A percentile compares a stretch with the other conserved stretches of the same genome.
phyloP scores from a whole-genome alignment of 139 green algal species.

The Tetraselmis striata region DNA sequence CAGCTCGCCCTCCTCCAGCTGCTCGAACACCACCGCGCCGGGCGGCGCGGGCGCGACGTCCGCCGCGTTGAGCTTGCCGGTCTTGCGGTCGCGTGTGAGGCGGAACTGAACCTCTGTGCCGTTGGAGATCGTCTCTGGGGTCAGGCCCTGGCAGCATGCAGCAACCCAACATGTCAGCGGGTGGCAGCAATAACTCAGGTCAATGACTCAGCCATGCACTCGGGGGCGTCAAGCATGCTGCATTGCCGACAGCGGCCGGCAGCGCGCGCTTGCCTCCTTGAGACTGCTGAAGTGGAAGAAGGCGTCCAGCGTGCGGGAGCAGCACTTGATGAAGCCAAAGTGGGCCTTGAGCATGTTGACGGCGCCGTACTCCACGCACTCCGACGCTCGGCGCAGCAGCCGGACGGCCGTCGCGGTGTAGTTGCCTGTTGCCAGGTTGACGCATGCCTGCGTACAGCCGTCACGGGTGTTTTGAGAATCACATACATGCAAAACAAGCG shows the following conservation, averaged over 20 bases:
- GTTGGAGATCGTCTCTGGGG: background rate
- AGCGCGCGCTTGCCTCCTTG: background rate
- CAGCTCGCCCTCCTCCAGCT: background rate
- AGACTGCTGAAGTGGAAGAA: constrained; percentile 7
- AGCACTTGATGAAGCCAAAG: constrained; percentile 9
- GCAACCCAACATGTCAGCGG: too few relatives aligned
- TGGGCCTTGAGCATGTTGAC: background rate
- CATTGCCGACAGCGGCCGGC: too few relatives aligned
- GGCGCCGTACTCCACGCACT: background rate
- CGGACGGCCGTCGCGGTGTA: background rate
- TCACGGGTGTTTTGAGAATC: too few relatives aligned
- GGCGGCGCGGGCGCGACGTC: background rate
- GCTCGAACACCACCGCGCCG: background rate
- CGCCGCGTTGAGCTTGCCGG: background rate
- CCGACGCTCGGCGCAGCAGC: background rate
- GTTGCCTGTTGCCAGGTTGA: background rate
- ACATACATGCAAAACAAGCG: too few relatives aligned
- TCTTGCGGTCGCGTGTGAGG: background rate
- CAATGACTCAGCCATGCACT: too few relatives aligned
- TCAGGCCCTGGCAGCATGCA: too few relatives aligned
- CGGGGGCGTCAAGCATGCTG: too few relatives aligned
- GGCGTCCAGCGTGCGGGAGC: background rate
- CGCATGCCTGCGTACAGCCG: background rate
- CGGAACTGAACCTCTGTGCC: background rate
- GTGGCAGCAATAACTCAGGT: too few relatives aligned